Evolutionary conservation across 805 yeast species (phyloP).

Genomic region (Lipomyces mesembrius): DNA sequence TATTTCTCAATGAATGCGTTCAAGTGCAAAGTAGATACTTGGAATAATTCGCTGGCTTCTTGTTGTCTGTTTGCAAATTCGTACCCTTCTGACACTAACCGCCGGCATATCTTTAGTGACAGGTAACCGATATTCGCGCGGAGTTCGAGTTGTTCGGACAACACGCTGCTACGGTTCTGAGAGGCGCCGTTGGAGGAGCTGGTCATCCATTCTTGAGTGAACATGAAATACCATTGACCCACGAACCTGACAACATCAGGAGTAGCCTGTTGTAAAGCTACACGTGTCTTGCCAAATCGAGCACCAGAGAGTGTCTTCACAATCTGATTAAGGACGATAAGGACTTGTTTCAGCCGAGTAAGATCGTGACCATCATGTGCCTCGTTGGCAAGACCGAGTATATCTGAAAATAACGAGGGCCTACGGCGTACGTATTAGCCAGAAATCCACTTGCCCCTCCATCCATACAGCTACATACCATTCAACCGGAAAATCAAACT

Average conservation of each 20-base stretch:
- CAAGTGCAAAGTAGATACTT: slow-evolving; percentile 61
- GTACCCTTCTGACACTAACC: slow-evolving; percentile 68
- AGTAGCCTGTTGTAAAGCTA: slow-evolving; percentile 73
- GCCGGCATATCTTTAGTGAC: slow-evolving; percentile 71
- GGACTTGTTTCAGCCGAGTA: slow-evolving; percentile 59
- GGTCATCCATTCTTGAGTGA: slow-evolving; percentile 63
- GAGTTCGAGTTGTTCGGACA: slow-evolving; percentile 35
- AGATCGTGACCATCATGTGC: slow-evolving; percentile 52
- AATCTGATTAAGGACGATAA: slow-evolving; percentile 74
- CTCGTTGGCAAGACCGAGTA: slow-evolving; percentile 45
- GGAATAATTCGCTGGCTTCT: slow-evolving; percentile 65
- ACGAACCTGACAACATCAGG: slow-evolving; percentile 65
- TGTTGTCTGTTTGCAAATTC: slow-evolving; percentile 67
- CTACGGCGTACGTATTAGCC: slow-evolving; percentile 1
- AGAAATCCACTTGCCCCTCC: background rate
- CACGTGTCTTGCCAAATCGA: slow-evolving; percentile 79
- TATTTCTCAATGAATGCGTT: slow-evolving; percentile 59
- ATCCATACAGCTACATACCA: slow-evolving; percentile 53
- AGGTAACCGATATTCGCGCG: slow-evolving; percentile 75
- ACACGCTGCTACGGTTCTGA: background rate
- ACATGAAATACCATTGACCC: slow-evolving; percentile 60
- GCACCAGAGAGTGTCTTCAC: slow-evolving; percentile 75
- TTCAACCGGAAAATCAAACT: slow-evolving; percentile 83
- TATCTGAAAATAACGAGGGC: slow-evolving; percentile 72
- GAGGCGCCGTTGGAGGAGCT: background rate